phyloP scores from a whole-genome alignment of 2,329 filamentous ascomycete species.

The Capronia epimyces region DNA sequence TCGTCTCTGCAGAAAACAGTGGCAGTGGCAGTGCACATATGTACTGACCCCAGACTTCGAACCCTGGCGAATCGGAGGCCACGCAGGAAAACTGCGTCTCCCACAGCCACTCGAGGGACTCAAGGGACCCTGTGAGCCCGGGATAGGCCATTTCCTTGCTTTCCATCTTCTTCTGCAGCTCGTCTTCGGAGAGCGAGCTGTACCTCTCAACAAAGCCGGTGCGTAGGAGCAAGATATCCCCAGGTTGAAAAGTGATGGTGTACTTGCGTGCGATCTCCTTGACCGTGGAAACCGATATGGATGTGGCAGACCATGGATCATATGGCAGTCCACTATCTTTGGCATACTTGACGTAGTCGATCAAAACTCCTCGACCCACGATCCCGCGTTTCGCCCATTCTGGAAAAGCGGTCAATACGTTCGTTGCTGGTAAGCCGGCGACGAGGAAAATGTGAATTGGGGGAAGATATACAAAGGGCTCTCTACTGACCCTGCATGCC shows the following conservation, averaged over 20 bases:
- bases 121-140: constrained; percentile 31
- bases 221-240: constrained; percentile 26
- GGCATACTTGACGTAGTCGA: constrained; percentile 41
- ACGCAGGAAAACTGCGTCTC: constrained; percentile 32
- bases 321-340: constrained; percentile 43
- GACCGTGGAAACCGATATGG: constrained; percentile 23
- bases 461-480: not conserved
- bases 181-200: constrained; percentile 38
- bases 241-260: constrained; percentile 18
- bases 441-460: not conserved
- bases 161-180: constrained; percentile 32
- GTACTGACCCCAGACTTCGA: constrained; percentile 44
- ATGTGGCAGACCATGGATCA: constrained; percentile 47
- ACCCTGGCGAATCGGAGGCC: constrained; percentile 32
- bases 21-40: not conserved
- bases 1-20: no score
- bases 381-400: constrained; percentile 40
- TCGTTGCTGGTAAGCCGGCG: not conserved
- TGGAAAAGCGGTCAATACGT: constrained; percentile 26
- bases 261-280: constrained; percentile 15
- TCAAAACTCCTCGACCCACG: constrained; percentile 43
- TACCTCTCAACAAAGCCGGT: constrained; percentile 55
- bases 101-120: constrained; percentile 32
- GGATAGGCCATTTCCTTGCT: constrained; percentile 30
- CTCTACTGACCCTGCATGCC: constrained; percentile 34